Evolutionary conservation across 345 rosid genomes (phyloP).

Genomic region (Ceriops tagal): DNA sequence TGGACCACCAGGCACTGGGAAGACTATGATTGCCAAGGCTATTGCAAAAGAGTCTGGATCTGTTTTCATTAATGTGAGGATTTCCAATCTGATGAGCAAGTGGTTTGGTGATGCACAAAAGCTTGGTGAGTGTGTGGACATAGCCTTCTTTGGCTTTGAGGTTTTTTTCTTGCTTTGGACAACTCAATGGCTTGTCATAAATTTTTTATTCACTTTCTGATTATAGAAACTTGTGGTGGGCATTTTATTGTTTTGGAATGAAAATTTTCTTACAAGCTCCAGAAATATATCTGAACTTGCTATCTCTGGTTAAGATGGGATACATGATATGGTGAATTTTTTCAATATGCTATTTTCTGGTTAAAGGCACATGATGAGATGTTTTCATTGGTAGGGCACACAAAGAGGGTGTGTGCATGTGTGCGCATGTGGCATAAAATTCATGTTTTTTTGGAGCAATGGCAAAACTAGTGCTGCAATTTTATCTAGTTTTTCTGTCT

Average conservation of each 20-base stretch:
- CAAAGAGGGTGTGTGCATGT: too few relatives aligned
- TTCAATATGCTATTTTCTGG: neutral
- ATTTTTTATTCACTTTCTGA: too few relatives aligned
- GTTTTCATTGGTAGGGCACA: neutral
- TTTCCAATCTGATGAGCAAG: constrained; percentile 93
- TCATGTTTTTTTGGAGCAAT: neutral
- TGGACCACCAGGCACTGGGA: constrained; percentile 99
- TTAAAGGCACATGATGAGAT: neutral
- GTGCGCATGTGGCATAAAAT: too few relatives aligned
- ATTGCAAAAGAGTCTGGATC: constrained; percentile 97
- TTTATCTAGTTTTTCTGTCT: too few relatives aligned
- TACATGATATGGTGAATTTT: too few relatives aligned
- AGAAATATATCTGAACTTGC: neutral
- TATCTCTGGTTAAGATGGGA: neutral
- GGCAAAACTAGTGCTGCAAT: too few relatives aligned
- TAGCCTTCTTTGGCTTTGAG: neutral
- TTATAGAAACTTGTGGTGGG: neutral
- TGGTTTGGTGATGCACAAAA: constrained; percentile 99
- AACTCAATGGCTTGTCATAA: too few relatives aligned
- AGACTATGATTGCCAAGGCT: constrained; percentile 99
- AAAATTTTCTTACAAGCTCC: neutral
- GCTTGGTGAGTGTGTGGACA: constrained; percentile 58
- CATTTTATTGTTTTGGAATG: neutral
- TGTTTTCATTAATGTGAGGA: constrained; percentile 85
- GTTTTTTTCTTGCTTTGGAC: neutral